Evolutionary conservation across 176 grass and related monocot species (phyloP).

Genomic region (Poa annua): DNA sequence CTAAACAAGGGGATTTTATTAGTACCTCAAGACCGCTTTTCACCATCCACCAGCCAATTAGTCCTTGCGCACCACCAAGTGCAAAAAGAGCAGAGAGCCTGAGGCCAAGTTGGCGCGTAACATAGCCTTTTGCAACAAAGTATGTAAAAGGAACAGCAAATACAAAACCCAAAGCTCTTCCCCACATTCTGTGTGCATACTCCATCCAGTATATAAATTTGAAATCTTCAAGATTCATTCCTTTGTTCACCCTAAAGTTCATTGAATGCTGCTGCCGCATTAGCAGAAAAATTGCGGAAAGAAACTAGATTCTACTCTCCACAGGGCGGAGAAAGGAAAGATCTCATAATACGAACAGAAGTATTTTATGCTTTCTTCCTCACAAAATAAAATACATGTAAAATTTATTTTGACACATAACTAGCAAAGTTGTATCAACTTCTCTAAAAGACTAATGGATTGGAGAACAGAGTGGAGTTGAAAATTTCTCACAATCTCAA

Average conservation of each 20-base stretch:
- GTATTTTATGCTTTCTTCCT: background rate
- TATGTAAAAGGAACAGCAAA: slow-evolving; percentile 87
- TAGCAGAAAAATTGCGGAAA: slow-evolving; percentile 28
- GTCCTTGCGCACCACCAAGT: slow-evolving; percentile 82
- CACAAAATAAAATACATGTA: background rate
- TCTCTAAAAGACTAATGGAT: background rate
- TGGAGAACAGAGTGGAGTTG: background rate
- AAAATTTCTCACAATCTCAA: background rate
- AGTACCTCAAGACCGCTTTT: slow-evolving; percentile 97
- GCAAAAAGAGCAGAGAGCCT: slow-evolving; percentile 79
- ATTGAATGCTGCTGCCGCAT: slow-evolving; percentile 37
- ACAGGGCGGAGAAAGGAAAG: background rate
- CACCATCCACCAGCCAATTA: slow-evolving; percentile 99
- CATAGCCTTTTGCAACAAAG: slow-evolving; percentile 88
- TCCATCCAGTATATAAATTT: slow-evolving; percentile 99
- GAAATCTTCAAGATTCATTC: slow-evolving; percentile 90
- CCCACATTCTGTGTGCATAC: slow-evolving; percentile 99
- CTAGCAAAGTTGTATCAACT: background rate
- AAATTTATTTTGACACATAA: background rate
- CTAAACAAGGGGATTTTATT: slow-evolving; percentile 28
- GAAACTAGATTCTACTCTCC: slow-evolving; percentile 1
- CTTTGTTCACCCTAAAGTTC: slow-evolving; percentile 79
- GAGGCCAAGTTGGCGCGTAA: slow-evolving; percentile 85
- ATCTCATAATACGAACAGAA: slow-evolving; percentile 24
- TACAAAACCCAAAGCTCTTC: slow-evolving; percentile 78